Evolutionary conservation across 1,284 basidiomycete genomes (phyloP).

Genomic region (Rhodotorula sp.): DNA sequence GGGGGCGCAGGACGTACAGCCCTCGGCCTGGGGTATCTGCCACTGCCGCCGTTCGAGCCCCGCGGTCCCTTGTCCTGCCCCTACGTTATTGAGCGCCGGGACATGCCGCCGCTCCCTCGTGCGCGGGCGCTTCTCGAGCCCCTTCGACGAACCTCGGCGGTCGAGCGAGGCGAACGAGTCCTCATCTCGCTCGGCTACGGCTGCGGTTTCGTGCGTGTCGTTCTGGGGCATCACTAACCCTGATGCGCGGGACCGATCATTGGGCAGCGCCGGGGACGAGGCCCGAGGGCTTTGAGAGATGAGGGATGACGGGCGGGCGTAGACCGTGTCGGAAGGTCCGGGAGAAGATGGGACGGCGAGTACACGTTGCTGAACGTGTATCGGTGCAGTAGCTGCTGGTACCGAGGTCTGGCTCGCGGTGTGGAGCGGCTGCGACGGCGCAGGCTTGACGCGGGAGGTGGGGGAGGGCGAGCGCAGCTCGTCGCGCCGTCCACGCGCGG

Average conservation of each 20-base stretch:
- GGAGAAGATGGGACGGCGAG: too few species aligned
- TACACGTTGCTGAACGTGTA: background rate
- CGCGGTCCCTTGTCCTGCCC: background rate
- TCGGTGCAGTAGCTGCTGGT: too few species aligned
- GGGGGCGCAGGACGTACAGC: slow-evolving; percentile 13
- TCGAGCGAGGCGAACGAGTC: background rate
- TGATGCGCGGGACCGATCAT: background rate
- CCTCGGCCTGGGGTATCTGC: slow-evolving; percentile 24
- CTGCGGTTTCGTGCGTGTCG: too few species aligned
- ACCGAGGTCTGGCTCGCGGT: background rate
- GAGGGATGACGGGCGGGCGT: background rate
- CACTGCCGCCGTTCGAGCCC: slow-evolving; percentile 17
- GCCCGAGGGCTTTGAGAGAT: background rate
- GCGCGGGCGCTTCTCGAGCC: background rate
- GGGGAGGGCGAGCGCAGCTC: too few species aligned
- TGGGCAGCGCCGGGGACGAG: background rate
- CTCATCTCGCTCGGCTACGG: too few species aligned
- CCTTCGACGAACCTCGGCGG: background rate
- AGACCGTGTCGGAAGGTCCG: background rate
- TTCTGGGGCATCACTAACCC: fast-evolving
- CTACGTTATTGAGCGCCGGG: background rate
- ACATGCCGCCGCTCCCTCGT: background rate
- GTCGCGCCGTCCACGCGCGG: background rate
- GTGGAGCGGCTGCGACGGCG: background rate
- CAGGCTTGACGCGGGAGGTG: background rate